Conservation (phyloP, 371 early-diverging fungal species). For the Rhizopus stolonifer region DNA sequence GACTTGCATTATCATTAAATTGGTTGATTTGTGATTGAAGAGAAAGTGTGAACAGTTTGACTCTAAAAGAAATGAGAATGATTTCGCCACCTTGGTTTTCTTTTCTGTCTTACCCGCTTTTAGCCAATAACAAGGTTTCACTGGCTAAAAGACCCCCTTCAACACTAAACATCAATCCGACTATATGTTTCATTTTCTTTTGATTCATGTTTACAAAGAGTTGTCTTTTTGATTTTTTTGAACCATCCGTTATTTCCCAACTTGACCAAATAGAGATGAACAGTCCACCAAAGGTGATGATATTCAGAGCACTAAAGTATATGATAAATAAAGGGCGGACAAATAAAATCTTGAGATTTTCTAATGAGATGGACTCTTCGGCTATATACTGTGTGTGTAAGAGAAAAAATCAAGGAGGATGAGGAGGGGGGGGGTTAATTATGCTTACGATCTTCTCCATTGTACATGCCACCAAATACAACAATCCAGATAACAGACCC, state of each 20-base stretch:
- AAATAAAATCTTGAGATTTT: conserved; percentile 58
- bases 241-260: conserved; percentile 41
- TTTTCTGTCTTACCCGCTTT: conserved; percentile 51
- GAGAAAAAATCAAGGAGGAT: no score
- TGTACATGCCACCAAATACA: conserved; percentile 68
- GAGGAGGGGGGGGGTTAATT: no score
- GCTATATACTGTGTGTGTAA: no score
- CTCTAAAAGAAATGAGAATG: conserved; percentile 24
- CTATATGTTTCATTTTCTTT: conserved; percentile 49
- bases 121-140: conserved; percentile 65
- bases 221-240: conserved; percentile 28
- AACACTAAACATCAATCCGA: conserved; percentile 63
- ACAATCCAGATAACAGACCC: conserved; percentile 67
- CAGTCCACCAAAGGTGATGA: conserved; percentile 53
- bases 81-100: not conserved
- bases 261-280: conserved; percentile 58
- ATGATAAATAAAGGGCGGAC: conserved; percentile 58
- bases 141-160: conserved; percentile 67
- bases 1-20: conserved; percentile 61
- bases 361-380: conserved; percentile 58
- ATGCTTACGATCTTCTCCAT: conserved; percentile 55
- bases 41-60: conserved; percentile 58
- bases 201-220: conserved; percentile 43
- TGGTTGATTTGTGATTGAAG: conserved; percentile 56
- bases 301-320: conserved; percentile 64